Evolutionary conservation across 2,329 filamentous ascomycete genomes (phyloP), one percentile per base, ranked within the genome.

Genomic region (Cladosporium sp.): DNA sequence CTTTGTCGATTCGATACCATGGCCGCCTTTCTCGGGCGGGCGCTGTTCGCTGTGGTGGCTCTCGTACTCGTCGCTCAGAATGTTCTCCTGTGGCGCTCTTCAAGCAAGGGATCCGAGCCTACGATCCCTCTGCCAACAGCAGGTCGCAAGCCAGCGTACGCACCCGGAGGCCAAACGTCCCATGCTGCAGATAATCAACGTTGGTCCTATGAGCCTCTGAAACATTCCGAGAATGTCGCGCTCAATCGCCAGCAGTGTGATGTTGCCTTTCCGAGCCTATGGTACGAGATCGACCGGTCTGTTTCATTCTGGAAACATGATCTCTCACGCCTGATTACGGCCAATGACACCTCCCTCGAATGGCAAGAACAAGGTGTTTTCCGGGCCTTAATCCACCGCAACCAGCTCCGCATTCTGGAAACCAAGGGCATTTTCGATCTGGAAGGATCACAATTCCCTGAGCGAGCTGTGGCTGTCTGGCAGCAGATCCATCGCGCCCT

Each of bases 401-500:
- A 75, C 53, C 70, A 75, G 56, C 66, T 74, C 6, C 71, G 73
- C 39, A 70, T 74, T 28, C 60, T 73, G 14, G 69, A 73, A 34
- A 65, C 73, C 14, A 69, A 64, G 63, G 72, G 59, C 56, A 68
- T 72, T 39, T 72, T 70, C 2, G 70, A 73, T 51, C 72, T 69
- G 48, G 71, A 69, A 49, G 60, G 36, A 11, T 63, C 60, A 32
- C 60, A 63, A 23, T 70, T 71, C 43, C 66, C 69, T 4, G 60
- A 68, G 18, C 67, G 73, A 18, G 63, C 68, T 4, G 30, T 74
- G 26, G 80, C 80, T 3, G 81, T 79, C 0, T 73, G 84, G 14
- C 76, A 80, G 64, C 76, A 81, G 6, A 73, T 84, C 21, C 76
- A 84, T 64, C 80, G 81, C n/a, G 81, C 83, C 3, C 26, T 63